Evolutionary conservation across 306 rosid genomes (phyloP).

Genomic region (Begonia masoniana): DNA sequence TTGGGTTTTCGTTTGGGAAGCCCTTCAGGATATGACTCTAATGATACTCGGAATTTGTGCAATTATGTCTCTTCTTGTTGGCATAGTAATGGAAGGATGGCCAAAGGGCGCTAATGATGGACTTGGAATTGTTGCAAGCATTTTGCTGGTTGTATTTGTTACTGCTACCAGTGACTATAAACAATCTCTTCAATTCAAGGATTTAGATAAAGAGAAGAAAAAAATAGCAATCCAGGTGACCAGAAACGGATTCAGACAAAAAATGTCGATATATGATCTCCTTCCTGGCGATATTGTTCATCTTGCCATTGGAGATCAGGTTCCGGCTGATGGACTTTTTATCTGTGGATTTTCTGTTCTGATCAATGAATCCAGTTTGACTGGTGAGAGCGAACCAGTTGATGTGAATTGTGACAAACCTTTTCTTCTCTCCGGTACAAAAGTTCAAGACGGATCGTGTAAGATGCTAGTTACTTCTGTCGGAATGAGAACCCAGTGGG

Average conservation of each 20-base stretch:
- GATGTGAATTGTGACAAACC: slow-evolving; percentile 44
- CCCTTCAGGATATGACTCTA: slow-evolving; percentile 93
- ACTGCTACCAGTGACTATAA: slow-evolving; percentile 90
- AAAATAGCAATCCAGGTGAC: slow-evolving; percentile 77
- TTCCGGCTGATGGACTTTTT: slow-evolving; percentile 97
- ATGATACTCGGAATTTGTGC: slow-evolving; percentile 90
- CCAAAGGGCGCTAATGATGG: slow-evolving; percentile 99
- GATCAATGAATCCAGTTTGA: slow-evolving; percentile 91
- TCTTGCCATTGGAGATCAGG: slow-evolving; percentile 85
- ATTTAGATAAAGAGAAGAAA: slow-evolving; percentile 92
- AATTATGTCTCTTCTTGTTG: slow-evolving; percentile 68
- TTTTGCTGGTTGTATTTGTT: slow-evolving; percentile 91
- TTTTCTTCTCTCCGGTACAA: slow-evolving; percentile 93
- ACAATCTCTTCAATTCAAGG: slow-evolving; percentile 95
- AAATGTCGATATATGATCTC: slow-evolving; percentile 78
- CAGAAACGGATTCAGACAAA: slow-evolving; percentile 74
- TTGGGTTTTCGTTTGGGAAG: slow-evolving; percentile 90
- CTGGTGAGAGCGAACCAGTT: slow-evolving; percentile 98
- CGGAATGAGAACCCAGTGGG: slow-evolving; percentile 99
- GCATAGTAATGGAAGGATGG: slow-evolving; percentile 88
- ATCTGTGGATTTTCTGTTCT: slow-evolving; percentile 70
- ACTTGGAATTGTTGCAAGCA: slow-evolving; percentile 96
- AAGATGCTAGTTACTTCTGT: slow-evolving; percentile 96
- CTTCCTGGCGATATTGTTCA: slow-evolving; percentile 96
- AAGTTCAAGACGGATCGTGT: slow-evolving; percentile 97